Conservation (phyloP, 495 filamentous ascomycete species). For the Friedmanniomyces endolithicus region DNA sequence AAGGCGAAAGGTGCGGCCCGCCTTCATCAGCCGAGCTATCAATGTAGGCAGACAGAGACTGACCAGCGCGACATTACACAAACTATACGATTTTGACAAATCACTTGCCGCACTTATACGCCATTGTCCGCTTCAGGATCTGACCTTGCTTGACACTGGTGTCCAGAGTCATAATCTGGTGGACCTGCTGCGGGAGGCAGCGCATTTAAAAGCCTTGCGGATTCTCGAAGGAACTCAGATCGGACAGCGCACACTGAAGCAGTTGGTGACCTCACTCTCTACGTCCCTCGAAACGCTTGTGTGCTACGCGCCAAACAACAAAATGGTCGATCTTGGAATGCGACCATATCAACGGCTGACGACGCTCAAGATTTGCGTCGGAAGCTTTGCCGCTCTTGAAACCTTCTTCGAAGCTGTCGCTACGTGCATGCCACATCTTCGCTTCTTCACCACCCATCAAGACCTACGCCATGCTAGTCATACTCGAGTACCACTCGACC, state of each 20-base stretch:
- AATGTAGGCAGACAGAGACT: slow-evolving; percentile 9
- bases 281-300: slow-evolving; percentile 1
- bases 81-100: slow-evolving; percentile 13
- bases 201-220: background rate
- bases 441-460: background rate
- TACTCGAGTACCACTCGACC: background rate
- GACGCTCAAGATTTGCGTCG: background rate
- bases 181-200: background rate
- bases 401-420: background rate
- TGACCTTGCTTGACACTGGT: slow-evolving; percentile 6
- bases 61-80: slow-evolving; percentile 5
- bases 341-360: background rate
- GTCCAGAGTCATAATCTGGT: slow-evolving; percentile 3
- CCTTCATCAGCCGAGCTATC: slow-evolving; percentile 19
- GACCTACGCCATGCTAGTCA: background rate
- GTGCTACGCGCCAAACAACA: background rate
- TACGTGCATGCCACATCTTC: background rate
- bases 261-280: background rate
- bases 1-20: slow-evolving; percentile 26
- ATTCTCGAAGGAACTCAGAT: background rate
- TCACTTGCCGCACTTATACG: slow-evolving; percentile 5
- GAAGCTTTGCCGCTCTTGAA: background rate
- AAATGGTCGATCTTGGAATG: background rate
- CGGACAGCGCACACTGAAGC: background rate
- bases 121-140: slow-evolving; percentile 2